Conservation (phyloP, 495 filamentous ascomycete genomes). For the Usnea hakonensis region DNA sequence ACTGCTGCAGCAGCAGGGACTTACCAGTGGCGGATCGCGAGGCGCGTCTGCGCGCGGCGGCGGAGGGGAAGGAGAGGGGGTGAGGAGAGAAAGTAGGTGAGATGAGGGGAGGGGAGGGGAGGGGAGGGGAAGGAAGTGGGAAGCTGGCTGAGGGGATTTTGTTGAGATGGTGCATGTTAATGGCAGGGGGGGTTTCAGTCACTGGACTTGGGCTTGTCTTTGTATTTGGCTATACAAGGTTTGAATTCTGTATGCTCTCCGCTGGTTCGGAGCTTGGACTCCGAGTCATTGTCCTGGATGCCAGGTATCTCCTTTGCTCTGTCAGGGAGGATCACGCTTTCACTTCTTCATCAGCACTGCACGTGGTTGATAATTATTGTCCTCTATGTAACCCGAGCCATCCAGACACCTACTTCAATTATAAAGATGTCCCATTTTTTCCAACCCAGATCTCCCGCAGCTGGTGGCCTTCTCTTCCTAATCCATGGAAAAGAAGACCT, state of each 20-base stretch:
- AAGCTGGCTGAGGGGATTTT: too few relatives aligned
- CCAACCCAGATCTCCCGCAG: neutral
- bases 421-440: neutral
- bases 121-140: too few relatives aligned
- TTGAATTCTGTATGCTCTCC: neutral
- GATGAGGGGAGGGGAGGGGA: too few relatives aligned
- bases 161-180: too few relatives aligned
- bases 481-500: neutral
- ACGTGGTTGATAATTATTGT: neutral
- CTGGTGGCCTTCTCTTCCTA: neutral
- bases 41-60: too few relatives aligned
- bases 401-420: neutral
- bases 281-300: neutral
- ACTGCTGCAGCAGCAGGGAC: too few relatives aligned
- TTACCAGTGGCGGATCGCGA: too few relatives aligned
- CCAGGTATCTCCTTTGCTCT: neutral
- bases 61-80: too few relatives aligned
- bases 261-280: neutral
- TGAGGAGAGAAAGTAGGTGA: too few relatives aligned
- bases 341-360: neutral
- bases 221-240: neutral
- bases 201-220: neutral
- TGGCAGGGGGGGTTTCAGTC: neutral
- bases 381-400: neutral
- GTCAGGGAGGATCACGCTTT: neutral